Evolutionary conservation across 495 filamentous ascomycete species (phyloP).

Genomic region (Amorphotheca resinae): DNA sequence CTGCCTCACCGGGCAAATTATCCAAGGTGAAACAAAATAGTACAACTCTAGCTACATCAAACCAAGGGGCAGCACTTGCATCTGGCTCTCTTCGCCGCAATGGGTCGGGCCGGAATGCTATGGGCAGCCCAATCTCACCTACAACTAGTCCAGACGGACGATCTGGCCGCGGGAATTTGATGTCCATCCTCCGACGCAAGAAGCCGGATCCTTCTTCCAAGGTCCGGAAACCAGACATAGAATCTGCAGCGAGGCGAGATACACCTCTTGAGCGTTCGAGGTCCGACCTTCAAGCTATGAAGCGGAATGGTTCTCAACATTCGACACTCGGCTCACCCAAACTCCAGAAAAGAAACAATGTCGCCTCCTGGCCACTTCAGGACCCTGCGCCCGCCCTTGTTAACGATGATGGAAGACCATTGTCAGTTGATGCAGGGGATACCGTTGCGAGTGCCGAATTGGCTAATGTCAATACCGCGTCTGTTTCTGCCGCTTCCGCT

Average conservation of each 20-base stretch:
- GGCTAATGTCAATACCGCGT: not conserved
- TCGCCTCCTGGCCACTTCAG: conserved; percentile 9
- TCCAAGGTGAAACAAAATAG: conserved; percentile 8
- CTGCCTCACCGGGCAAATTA: conserved; percentile 5
- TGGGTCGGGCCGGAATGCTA: conserved; percentile 16
- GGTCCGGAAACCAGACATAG: conserved; percentile 31
- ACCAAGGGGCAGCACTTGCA: conserved; percentile 12
- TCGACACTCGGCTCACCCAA: conserved; percentile 2
- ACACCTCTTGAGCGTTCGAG: conserved; percentile 37
- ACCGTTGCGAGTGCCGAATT: conserved; percentile 1
- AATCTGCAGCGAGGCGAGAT: conserved; percentile 37
- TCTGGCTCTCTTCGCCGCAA: conserved; percentile 15
- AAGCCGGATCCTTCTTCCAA: conserved; percentile 25
- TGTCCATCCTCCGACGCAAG: conserved; percentile 35
- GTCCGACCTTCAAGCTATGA: conserved; percentile 25
- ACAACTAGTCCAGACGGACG: conserved; percentile 1
- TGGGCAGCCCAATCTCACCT: conserved; percentile 3
- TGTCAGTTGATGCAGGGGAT: conserved; percentile 11
- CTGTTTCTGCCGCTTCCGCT: no score
- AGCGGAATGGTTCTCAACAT: not conserved
- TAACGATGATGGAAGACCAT: conserved; percentile 9
- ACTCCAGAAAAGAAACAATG: conserved; percentile 15
- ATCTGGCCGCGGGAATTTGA: conserved; percentile 26
- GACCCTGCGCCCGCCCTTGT: not conserved
- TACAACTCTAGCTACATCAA: not conserved